phyloP scores from a whole-genome alignment of 768 basidiomycete species.

The Boletus sp. region DNA sequence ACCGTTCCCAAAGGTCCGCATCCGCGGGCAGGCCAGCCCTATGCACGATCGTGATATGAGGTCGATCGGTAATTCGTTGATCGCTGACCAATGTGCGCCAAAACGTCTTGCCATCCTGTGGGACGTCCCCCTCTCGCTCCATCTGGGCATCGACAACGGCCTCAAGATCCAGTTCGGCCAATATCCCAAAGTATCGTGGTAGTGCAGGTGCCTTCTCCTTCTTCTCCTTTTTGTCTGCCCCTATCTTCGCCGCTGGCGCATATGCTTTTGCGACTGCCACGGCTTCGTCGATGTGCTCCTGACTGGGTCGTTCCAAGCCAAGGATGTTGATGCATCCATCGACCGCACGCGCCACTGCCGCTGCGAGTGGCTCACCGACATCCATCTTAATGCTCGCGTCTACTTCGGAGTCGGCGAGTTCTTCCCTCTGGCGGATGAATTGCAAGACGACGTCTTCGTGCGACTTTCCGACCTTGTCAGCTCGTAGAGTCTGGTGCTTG shows the following conservation, averaged over 20 bases:
- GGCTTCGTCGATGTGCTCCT: slow-evolving; percentile 50
- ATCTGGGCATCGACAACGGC: slow-evolving; percentile 45
- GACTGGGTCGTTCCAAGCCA: slow-evolving; percentile 47
- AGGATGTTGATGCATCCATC: slow-evolving; percentile 55
- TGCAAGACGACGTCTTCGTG: slow-evolving; percentile 84
- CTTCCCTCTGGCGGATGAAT: slow-evolving; percentile 66
- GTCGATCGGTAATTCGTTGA: slow-evolving; percentile 50
- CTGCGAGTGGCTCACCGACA: slow-evolving; percentile 50
- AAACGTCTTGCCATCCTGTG: slow-evolving; percentile 36
- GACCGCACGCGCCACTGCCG: slow-evolving; percentile 55
- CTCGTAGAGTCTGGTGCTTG: slow-evolving; percentile 80
- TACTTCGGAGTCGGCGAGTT: slow-evolving; percentile 60
- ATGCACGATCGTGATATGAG: slow-evolving; percentile 90
- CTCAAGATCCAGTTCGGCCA: slow-evolving; percentile 67
- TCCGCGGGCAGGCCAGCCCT: slow-evolving; percentile 40
- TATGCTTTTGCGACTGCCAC: slow-evolving; percentile 43
- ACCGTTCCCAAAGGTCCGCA: slow-evolving; percentile 43
- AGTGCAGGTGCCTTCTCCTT: slow-evolving; percentile 18
- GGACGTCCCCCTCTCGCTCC: slow-evolving; percentile 28
- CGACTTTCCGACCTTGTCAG: slow-evolving; percentile 43
- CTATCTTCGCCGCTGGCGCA: slow-evolving; percentile 24
- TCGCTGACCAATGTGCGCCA: slow-evolving; percentile 46
- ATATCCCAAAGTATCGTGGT: slow-evolving; percentile 75
- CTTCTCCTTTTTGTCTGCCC: slow-evolving; percentile 18
- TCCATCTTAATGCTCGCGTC: slow-evolving; percentile 69